phyloP scores from a whole-genome alignment of 352 stramenopile species.

The Globisporangium echinulatum region DNA sequence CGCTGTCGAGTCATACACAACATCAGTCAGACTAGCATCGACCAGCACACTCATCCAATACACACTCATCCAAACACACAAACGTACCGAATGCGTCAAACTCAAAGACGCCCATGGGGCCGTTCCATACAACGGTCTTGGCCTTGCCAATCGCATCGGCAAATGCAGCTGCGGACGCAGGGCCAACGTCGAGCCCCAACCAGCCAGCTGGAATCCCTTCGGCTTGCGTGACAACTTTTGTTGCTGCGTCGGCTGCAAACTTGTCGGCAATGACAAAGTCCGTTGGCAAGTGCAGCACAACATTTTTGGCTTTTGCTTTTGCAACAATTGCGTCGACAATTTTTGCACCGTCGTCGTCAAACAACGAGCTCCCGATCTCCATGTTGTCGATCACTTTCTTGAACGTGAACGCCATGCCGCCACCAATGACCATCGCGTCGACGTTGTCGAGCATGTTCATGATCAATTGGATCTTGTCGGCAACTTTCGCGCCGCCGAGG shows the following conservation, averaged over 20 bases:
- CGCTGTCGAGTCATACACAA: slow-evolving; percentile 22
- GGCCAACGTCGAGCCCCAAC: slow-evolving; percentile 98
- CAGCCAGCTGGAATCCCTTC: slow-evolving; percentile 94
- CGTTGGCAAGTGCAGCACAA: slow-evolving; percentile 95
- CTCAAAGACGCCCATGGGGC: slow-evolving; percentile 99
- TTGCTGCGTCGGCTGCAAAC: slow-evolving; percentile 93
- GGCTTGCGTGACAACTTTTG: slow-evolving; percentile 85
- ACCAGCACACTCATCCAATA: neutral
- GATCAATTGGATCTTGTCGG: slow-evolving; percentile 99
- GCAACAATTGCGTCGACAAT: slow-evolving; percentile 92
- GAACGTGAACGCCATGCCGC: slow-evolving; percentile 99
- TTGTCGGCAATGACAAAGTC: slow-evolving; percentile 99
- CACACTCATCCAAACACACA: neutral
- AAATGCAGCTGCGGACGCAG: slow-evolving; percentile 87
- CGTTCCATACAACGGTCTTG: slow-evolving; percentile 99
- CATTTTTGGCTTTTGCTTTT: slow-evolving; percentile 96
- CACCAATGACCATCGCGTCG: slow-evolving; percentile 98
- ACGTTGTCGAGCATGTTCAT: slow-evolving; percentile 99
- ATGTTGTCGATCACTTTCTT: slow-evolving; percentile 97
- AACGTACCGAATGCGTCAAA: slow-evolving; percentile 94
- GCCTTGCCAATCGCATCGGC: slow-evolving; percentile 63
- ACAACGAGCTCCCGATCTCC: slow-evolving; percentile 93
- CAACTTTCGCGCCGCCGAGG: slow-evolving; percentile 99
- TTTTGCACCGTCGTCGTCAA: slow-evolving; percentile 84
- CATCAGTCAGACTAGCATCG: neutral